phyloP scores from a whole-genome alignment of 1,284 basidiomycete genomes.

The Meira miltonrushii region DNA sequence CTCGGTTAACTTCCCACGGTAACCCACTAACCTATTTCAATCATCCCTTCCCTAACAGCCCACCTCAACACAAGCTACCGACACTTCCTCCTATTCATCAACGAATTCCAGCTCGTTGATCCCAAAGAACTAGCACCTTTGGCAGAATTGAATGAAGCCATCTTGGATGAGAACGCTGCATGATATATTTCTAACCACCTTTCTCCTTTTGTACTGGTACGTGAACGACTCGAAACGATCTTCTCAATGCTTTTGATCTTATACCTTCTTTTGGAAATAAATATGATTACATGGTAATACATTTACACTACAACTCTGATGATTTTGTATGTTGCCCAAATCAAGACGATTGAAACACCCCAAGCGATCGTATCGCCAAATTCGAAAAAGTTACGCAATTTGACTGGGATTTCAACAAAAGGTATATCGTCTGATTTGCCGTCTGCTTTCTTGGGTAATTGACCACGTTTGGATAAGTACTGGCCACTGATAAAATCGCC shows the following conservation, averaged over 20 bases:
- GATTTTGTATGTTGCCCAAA: conserved; percentile 1
- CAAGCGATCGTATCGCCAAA: conserved; percentile 31
- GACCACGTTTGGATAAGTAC: conserved; percentile 10
- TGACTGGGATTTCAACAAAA: conserved; percentile 28
- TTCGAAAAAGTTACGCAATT: conserved; percentile 26
- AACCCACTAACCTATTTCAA: neutral
- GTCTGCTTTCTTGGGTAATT: conserved; percentile 2
- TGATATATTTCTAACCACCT: neutral
- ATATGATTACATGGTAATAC: neutral
- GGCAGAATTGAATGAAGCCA: conserved; percentile 92
- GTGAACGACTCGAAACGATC: neutral
- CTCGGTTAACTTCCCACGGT: neutral
- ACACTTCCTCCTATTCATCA: conserved; percentile 94
- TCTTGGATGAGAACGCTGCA: conserved; percentile 58
- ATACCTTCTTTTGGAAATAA: neutral
- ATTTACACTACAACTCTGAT: neutral
- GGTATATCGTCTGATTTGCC: conserved; percentile 10
- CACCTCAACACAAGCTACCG: conserved; percentile 98
- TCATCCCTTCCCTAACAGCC: conserved; percentile 55
- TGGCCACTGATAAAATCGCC: conserved; percentile 45
- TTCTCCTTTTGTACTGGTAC: conserved; percentile 3
- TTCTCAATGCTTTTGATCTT: neutral
- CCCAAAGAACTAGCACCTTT: conserved; percentile 93
- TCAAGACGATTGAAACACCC: conserved; percentile 18
- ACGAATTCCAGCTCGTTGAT: conserved; percentile 96